These are phyloP conservation scores for Tolypocladium endophyticum DNA, from an alignment of 2,329 filamentous ascomycete species.

Conservation along the genomic window DNA sequence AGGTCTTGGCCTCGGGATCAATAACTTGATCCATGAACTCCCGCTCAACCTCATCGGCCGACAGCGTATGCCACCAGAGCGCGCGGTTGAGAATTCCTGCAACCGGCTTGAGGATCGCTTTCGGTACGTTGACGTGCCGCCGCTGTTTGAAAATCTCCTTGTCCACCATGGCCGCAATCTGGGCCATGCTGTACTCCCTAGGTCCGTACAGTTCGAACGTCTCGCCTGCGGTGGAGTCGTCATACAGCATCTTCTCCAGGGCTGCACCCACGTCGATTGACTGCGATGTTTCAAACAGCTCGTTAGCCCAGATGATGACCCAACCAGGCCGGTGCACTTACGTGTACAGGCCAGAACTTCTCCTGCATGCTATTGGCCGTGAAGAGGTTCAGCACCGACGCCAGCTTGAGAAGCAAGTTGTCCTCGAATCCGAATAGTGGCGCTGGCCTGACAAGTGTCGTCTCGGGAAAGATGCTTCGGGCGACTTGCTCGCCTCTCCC, in stretches of 20 bases:
- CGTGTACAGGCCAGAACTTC: constrained; percentile 83
- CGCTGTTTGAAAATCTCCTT: constrained; percentile 85
- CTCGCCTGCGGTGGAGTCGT: constrained; percentile 81
- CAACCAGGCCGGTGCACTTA: constrained; percentile 26
- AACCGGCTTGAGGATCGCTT: constrained; percentile 63
- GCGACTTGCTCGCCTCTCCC: constrained; percentile 73
- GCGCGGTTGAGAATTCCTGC: constrained; percentile 66
- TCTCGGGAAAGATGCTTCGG: constrained; percentile 87
- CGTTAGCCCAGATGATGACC: background rate
- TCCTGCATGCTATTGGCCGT: constrained; percentile 92
- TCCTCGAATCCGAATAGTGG: constrained; percentile 95
- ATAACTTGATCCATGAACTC: constrained; percentile 92
- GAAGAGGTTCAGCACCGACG: constrained; percentile 68
- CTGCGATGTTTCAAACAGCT: constrained; percentile 26
- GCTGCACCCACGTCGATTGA: constrained; percentile 83
- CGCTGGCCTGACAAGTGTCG: constrained; percentile 88
- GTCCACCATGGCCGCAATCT: constrained; percentile 82
- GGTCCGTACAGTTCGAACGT: constrained; percentile 94
- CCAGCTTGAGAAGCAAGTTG: constrained; percentile 77
- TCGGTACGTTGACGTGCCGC: constrained; percentile 85
- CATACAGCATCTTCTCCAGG: constrained; percentile 80
- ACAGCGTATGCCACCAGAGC: constrained; percentile 82
- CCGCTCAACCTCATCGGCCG: constrained; percentile 76
- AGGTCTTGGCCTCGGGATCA: constrained; percentile 85
- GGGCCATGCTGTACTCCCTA: constrained; percentile 78